Conservation (phyloP, 2,329 filamentous ascomycete genomes). For the Eutypella sp. region DNA sequence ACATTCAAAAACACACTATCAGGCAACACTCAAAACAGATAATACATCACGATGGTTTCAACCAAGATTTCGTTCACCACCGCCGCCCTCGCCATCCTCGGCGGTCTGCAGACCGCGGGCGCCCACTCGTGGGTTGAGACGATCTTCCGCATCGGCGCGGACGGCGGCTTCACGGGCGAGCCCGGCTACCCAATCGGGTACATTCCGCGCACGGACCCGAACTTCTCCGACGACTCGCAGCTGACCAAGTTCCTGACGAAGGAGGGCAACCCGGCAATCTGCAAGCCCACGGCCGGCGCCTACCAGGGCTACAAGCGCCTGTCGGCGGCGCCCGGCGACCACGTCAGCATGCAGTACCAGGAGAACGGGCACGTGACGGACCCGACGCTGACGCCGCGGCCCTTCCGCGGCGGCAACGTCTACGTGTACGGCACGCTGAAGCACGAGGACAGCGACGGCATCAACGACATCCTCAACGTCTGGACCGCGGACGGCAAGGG, state of each 20-base stretch:
- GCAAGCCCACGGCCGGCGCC: slow-evolving; percentile 56
- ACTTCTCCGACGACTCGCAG: slow-evolving; percentile 54
- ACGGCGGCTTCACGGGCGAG: slow-evolving; percentile 67
- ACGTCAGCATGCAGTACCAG: slow-evolving; percentile 61
- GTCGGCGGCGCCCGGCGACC: slow-evolving; percentile 53
- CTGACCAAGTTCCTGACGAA: slow-evolving; percentile 51
- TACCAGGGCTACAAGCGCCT: slow-evolving; percentile 56
- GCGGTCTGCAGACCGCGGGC: slow-evolving; percentile 26
- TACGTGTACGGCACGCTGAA: slow-evolving; percentile 68
- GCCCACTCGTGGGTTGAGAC: slow-evolving; percentile 84
- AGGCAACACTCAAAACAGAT: neutral
- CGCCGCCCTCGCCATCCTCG: slow-evolving; percentile 19
- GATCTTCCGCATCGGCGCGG: slow-evolving; percentile 63
- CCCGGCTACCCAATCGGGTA: slow-evolving; percentile 74
- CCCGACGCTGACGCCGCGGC: slow-evolving; percentile 52
- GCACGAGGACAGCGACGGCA: slow-evolving; percentile 37
- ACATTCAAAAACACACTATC: slow-evolving; percentile 4
- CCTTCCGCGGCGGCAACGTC: slow-evolving; percentile 61
- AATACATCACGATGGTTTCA: slow-evolving; percentile 16
- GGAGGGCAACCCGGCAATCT: slow-evolving; percentile 48
- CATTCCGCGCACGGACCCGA: slow-evolving; percentile 49
- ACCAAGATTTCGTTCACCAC: slow-evolving; percentile 10
- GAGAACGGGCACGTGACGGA: slow-evolving; percentile 74
- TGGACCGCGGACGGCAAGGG: slow-evolving; percentile 81
- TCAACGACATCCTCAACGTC: slow-evolving; percentile 55